A percentile compares a stretch with the other conserved stretches of the same genome.
phyloP scores from a whole-genome alignment of 2,329 filamentous ascomycete species.

The Allantophomopsis cytisporea region DNA sequence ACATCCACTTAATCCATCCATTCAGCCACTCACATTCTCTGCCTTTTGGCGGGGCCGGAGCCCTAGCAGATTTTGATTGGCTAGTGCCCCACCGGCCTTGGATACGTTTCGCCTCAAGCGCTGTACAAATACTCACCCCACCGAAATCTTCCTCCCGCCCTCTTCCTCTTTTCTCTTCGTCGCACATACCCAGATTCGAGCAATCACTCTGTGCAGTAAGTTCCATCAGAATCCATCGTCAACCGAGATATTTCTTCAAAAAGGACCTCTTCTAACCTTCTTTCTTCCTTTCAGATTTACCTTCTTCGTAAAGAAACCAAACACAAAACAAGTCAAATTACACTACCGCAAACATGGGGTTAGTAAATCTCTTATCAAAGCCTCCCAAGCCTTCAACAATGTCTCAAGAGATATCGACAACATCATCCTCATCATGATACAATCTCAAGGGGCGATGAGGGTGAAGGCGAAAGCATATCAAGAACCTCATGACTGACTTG shows the following conservation, averaged over 20 bases:
- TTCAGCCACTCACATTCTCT: too few relatives aligned
- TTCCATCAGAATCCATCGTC: constrained; percentile 2
- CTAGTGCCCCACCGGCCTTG: background rate
- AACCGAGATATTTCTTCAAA: constrained; percentile 1
- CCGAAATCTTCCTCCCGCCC: constrained; percentile 1
- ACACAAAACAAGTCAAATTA: constrained; percentile 9
- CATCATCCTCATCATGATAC: constrained; percentile 6
- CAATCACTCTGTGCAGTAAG: constrained; percentile 6
- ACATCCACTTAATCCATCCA: too few relatives aligned
- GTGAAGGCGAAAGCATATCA: constrained; percentile 3
- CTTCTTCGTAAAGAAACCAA: constrained; percentile 9
- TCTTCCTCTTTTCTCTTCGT: constrained; percentile 3
- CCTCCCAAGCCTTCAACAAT: too few relatives aligned
- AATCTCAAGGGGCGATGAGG: background rate
- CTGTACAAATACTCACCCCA: constrained; percentile 1
- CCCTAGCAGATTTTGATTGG: constrained; percentile 1
- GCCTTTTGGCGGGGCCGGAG: background rate
- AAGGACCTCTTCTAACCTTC: constrained; percentile 6
- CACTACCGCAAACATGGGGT: constrained; percentile 20
- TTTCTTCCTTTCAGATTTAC: constrained; percentile 11
- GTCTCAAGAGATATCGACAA: constrained; percentile 3
- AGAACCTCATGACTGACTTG: constrained; percentile 10
- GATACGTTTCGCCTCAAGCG: background rate
- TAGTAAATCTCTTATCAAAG: constrained; percentile 7
- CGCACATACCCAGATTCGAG: constrained; percentile 6